phyloP scores from a whole-genome alignment of 2,329 filamentous ascomycete genomes.

The Tolypocladium ovalisporum region DNA sequence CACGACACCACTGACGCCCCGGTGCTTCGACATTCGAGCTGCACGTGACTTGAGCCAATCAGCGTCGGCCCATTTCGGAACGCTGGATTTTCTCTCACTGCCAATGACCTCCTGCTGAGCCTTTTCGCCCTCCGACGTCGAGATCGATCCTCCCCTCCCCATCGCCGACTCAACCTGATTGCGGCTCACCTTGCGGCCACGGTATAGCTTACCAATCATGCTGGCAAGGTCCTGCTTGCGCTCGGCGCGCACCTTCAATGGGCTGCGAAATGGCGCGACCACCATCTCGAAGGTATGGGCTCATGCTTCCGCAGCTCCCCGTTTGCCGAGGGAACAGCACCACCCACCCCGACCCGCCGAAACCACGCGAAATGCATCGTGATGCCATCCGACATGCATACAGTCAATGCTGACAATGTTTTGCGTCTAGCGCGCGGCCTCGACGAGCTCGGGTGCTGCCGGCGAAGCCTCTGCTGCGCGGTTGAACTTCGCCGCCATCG shows the following conservation, averaged over 20 bases:
- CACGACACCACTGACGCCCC: background rate
- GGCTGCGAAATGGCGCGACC: slow-evolving; percentile 62
- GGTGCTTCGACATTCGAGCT: background rate
- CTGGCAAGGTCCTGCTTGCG: slow-evolving; percentile 87
- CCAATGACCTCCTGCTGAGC: slow-evolving; percentile 25
- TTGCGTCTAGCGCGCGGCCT: slow-evolving; percentile 47
- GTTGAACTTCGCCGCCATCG: slow-evolving; percentile 76
- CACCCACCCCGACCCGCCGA: slow-evolving; percentile 11
- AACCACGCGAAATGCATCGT: slow-evolving; percentile 17
- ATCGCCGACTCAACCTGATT: slow-evolving; percentile 24
- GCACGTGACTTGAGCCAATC: slow-evolving; percentile 29
- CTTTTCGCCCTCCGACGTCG: slow-evolving; percentile 27
- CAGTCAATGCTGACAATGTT: slow-evolving; percentile 26
- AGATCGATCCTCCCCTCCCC: slow-evolving; percentile 20
- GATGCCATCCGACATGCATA: slow-evolving; percentile 7
- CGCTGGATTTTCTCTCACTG: slow-evolving; percentile 30
- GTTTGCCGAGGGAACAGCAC: slow-evolving; percentile 18
- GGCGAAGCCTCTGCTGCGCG: slow-evolving; percentile 62
- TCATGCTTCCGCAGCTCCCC: slow-evolving; percentile 16
- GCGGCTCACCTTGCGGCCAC: slow-evolving; percentile 24
- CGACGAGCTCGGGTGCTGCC: slow-evolving; percentile 63
- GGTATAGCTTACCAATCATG: slow-evolving; percentile 54
- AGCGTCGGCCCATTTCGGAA: slow-evolving; percentile 32
- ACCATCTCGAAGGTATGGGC: slow-evolving; percentile 59
- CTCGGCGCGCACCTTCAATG: slow-evolving; percentile 75